Base-by-base conservation (phyloP, 768 basidiomycete genomes). In the Hirschioporus abietinus region DNA sequence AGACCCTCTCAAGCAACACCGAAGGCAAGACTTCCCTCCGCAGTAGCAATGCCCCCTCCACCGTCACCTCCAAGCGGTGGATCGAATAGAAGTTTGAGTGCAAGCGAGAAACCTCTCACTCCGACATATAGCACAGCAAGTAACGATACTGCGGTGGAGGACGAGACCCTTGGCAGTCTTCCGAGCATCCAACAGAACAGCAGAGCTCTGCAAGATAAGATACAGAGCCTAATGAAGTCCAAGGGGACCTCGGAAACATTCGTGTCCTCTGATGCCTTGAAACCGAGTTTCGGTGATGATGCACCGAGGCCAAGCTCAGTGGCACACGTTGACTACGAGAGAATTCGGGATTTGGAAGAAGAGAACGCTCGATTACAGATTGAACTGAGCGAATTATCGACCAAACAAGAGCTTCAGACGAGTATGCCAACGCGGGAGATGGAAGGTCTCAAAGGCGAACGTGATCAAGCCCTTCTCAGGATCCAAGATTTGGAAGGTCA, bases 11-110 rank as follows among this genome's bases (percentile, higher is more conserved):
- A 79, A 20, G 75, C 73, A 67, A 89, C 88, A 12, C 87, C 89
- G 59, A 83, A 89, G 34, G 82, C 85, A 17, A 82, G 91, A 63
- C 73, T 91, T 67, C 89, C 91, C 34, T 91, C 90, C 71, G 80
- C 83, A n/a, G 75, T 90, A 27, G 87, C 90, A 7, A 92, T 93
- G 92, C 92, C 91, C 1, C 92, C 91, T 1, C 91, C 91, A 20
- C 79, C 88, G 0, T 90, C 90, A 15, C 91, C 91, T 7, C 75
- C 74, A 15, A 61, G 60, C 30, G 30, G 60, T 15, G 60, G 60
- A 25, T 25, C 60, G 1, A 61, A 34, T 15, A 25, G 60, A 24
- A 61, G 60, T 15, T 25, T 61, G 60, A 61, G 60, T 23, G 27
- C 30, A 8, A 58, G 25, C 17, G 68, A 68, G 7, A 69, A 69